Evolutionary conservation across 768 basidiomycete genomes (phyloP).

Genomic region (Floccularia luteovirens): DNA sequence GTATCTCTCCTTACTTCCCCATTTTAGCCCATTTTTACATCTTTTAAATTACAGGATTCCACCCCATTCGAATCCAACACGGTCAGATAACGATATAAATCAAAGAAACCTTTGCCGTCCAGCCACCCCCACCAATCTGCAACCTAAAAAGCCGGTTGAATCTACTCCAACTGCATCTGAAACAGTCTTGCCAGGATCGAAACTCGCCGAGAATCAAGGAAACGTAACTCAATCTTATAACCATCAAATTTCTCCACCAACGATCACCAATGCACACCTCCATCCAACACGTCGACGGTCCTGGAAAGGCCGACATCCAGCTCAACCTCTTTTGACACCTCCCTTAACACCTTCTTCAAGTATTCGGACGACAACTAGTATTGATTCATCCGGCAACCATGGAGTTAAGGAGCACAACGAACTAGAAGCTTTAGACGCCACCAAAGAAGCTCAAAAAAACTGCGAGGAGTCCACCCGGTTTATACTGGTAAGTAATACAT

Average conservation of each 20-base stretch:
- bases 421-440: conserved; percentile 9
- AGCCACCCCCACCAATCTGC: conserved; percentile 23
- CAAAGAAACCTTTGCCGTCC: conserved; percentile 21
- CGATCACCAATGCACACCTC: conserved; percentile 10
- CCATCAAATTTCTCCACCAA: conserved; percentile 9
- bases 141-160: conserved; percentile 7
- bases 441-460: conserved; percentile 18
- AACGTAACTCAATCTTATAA: no score
- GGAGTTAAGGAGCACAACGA: conserved; percentile 8
- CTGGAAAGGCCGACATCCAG: conserved; percentile 25
- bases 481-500: conserved; percentile 19
- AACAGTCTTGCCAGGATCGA: neutral
- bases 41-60: conserved; percentile 29
- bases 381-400: conserved; percentile 16
- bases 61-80: conserved; percentile 35
- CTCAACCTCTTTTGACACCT: conserved; percentile 46
- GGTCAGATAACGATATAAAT: conserved; percentile 18
- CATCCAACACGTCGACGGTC: conserved; percentile 19
- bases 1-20: conserved; percentile 21
- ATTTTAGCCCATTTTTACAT: conserved; percentile 1
- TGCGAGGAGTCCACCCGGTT: conserved; percentile 25
- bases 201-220: neutral
- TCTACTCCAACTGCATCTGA: conserved; percentile 1
- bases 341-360: conserved; percentile 66
- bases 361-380: conserved; percentile 27